Evolutionary conservation across 371 early-diverging fungal species (phyloP).

Genomic region (Syncephalastrum racemosum): DNA sequence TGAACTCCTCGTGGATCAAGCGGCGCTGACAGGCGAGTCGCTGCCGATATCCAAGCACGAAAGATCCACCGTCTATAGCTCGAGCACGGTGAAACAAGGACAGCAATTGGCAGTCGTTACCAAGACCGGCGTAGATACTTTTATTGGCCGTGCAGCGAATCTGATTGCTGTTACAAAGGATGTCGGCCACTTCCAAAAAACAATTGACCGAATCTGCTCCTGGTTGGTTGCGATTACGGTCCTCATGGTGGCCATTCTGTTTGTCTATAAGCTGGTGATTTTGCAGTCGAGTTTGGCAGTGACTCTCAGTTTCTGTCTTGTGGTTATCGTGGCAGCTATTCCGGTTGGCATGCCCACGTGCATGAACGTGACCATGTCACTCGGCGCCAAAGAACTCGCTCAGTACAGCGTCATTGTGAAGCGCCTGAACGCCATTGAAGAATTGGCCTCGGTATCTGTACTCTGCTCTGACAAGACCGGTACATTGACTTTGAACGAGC

Average conservation of each 20-base stretch:
- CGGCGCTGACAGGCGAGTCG: constrained; percentile 93
- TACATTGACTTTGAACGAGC: constrained; percentile 89
- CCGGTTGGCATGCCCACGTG: constrained; percentile 95
- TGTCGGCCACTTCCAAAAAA: constrained; percentile 85
- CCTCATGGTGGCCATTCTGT: constrained; percentile 76
- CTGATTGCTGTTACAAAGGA: constrained; percentile 84
- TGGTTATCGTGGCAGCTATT: constrained; percentile 90
- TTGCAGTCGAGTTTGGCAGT: constrained; percentile 1
- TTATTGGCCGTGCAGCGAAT: constrained; percentile 91
- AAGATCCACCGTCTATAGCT: constrained; percentile 79
- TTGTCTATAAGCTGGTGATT: constrained; percentile 63
- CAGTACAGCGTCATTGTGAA: constrained; percentile 92
- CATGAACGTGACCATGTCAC: constrained; percentile 94
- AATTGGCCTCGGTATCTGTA: constrained; percentile 89
- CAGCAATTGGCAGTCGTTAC: constrained; percentile 84
- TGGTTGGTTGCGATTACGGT: constrained; percentile 74
- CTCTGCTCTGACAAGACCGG: constrained; percentile 98
- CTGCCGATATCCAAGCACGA: constrained; percentile 79
- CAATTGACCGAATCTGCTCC: constrained; percentile 82
- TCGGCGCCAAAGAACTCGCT: constrained; percentile 89
- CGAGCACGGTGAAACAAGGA: constrained; percentile 84
- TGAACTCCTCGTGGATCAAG: constrained; percentile 88
- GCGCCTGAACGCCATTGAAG: constrained; percentile 92
- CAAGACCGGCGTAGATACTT: constrained; percentile 86
- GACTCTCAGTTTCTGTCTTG: constrained; percentile 48